Conservation (phyloP, 2,329 filamentous ascomycete genomes). For the Zymoseptoria pseudotritici region DNA sequence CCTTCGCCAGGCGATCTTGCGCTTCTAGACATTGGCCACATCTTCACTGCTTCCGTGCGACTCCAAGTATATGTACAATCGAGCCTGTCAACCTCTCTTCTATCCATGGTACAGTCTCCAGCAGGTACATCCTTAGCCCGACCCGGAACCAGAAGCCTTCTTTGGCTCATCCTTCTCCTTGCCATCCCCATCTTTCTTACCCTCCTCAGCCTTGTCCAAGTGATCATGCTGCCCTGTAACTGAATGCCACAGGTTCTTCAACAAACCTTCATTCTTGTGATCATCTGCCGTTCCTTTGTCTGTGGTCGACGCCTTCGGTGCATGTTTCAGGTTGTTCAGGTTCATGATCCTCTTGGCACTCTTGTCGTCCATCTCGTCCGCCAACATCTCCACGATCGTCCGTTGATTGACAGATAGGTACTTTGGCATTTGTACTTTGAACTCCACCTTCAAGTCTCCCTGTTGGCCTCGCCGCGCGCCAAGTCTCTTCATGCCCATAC, state of each 20-base stretch:
- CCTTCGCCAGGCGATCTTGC: not conserved
- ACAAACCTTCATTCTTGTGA: constrained; percentile 78
- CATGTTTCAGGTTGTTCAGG: constrained; percentile 37
- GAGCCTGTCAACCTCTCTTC: not conserved
- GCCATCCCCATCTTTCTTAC: constrained; percentile 17
- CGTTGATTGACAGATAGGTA: constrained; percentile 86
- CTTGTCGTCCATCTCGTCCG: constrained; percentile 91
- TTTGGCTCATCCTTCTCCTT: constrained; percentile 26
- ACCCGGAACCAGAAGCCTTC: constrained; percentile 32
- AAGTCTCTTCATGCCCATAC: constrained; percentile 91
- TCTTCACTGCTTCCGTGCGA: not conserved
- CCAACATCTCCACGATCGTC: constrained; percentile 88
- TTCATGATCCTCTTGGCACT: constrained; percentile 91
- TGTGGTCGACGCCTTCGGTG: constrained; percentile 48
- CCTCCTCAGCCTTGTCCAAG: constrained; percentile 11
- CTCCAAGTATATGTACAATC: not conserved
- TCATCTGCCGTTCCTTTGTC: constrained; percentile 30
- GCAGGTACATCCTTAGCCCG: constrained; percentile 6
- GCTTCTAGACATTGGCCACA: not conserved
- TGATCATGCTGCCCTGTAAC: constrained; percentile 63
- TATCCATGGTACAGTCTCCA: not conserved
- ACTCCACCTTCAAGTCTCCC: constrained; percentile 88
- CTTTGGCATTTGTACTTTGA: constrained; percentile 91
- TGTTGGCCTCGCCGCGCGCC: constrained; percentile 55
- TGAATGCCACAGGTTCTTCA: constrained; percentile 90